These are phyloP conservation scores for Fusarium pseudocircinatum DNA, from an alignment of 2,329 filamentous ascomycete genomes.

Conservation along the genomic window DNA sequence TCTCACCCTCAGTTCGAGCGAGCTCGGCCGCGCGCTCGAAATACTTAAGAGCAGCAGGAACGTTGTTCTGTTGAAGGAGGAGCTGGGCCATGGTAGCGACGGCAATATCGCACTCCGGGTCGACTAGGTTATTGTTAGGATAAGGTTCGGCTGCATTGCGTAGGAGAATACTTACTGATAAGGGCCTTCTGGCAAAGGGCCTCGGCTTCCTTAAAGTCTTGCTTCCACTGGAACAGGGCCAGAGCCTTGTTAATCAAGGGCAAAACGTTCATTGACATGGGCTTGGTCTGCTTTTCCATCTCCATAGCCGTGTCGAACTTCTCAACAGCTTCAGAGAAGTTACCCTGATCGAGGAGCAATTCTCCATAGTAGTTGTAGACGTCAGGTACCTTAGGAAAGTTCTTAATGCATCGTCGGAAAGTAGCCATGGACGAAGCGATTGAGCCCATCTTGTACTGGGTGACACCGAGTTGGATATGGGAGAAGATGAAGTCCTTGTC, in stretches of 20 bases:
- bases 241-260: slow-evolving; percentile 99
- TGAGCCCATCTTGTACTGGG: slow-evolving; percentile 99
- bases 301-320: slow-evolving; percentile 99
- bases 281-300: slow-evolving; percentile 95
- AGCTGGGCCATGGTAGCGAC: slow-evolving; percentile 99
- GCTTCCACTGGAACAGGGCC: slow-evolving; percentile 97
- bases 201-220: slow-evolving; percentile 94
- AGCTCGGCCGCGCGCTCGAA: slow-evolving; percentile 97
- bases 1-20: slow-evolving; percentile 92
- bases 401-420: slow-evolving; percentile 97
- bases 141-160: background rate
- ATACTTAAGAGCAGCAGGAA: slow-evolving; percentile 92
- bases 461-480: slow-evolving; percentile 98
- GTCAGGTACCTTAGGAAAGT: slow-evolving; percentile 94
- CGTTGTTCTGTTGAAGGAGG: slow-evolving; percentile 96
- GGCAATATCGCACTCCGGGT: slow-evolving; percentile 98
- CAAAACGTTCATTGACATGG: slow-evolving; percentile 95
- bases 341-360: slow-evolving; percentile 94
- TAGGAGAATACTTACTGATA: slow-evolving; percentile 75
- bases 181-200: slow-evolving; percentile 96
- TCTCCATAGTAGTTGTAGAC: slow-evolving; percentile 99
- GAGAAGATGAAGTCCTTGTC: slow-evolving; percentile 98
- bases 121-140: slow-evolving; percentile 69
- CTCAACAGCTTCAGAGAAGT: slow-evolving; percentile 93
- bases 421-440: slow-evolving; percentile 98